Base-by-base conservation (phyloP, 441 rosid genomes). In the Pelargonium cotyledonis region DNA sequence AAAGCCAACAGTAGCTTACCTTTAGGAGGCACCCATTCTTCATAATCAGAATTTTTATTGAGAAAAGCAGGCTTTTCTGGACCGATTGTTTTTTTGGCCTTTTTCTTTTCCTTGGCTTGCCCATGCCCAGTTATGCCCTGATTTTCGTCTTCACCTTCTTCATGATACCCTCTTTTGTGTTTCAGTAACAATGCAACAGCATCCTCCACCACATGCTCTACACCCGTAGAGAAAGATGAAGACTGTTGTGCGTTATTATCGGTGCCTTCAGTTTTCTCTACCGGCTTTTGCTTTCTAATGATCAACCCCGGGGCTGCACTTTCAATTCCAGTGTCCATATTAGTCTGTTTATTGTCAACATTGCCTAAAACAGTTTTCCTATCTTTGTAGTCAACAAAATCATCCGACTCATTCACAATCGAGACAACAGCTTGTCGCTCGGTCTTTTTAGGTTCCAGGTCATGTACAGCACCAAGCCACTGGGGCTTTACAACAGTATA, bases 1-100 rank as follows among this genome's bases (percentile, higher is more conserved):
- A 49, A 68, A 61, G 67, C 38, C 23, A 16, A 19, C 31, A 29
- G 3, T 7, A 57, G 53, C 58, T 73, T 87, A 95, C 99, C 99
- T 85, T 85, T 61, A 69, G 99, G 99, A 70, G 98, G 99, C 63
- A 95, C 87, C 99, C 99, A 95, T 58, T 91, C 68, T 66, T 89
- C 91, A 55, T 78, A 82, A 4, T 86, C 91, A n/a, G 92, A 70
- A 70, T 62, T 72, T 63, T 65, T 73, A 43, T 83, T 75, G n/a
- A 90, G 81, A 79, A 84, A 95, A 11, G 90, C 77, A 26, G 98
- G 90, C 74, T 89, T 92, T 73, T 86, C 88, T 0, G 98, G 89
- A 40, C 93, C 97, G 70, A 86, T 69, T n/a, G 80, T 82, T 77
- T 88, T 86, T 76, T 81, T 91, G 14, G 83, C 76, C 74, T 75